Base-by-base conservation (phyloP, 2,329 filamentous ascomycete genomes). In the Emmonsiellopsis sp. region DNA sequence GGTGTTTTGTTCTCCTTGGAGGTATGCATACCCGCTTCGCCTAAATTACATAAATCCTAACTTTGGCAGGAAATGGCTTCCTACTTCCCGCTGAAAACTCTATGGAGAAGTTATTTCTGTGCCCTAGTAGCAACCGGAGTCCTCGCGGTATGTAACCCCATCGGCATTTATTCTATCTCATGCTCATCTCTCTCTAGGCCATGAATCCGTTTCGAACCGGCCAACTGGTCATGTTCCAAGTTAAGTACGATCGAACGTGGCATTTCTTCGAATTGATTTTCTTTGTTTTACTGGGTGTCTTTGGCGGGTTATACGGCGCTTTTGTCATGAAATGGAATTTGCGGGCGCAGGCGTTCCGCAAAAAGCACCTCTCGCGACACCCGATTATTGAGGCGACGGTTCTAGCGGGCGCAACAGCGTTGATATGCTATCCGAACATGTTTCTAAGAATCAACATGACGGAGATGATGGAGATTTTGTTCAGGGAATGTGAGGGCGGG, bases 251-350 rank as follows among this genome's bases (percentile, higher is more conserved):
- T 69, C 86, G 92, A 42, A 86, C 87, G 42, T 98, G 93, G 93
- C 93, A 98, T 72, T 95, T 95, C 64, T 98, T 98, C 65, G 93
- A 98, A 68, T 78, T 93, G 3, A 71, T 95, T 31, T 97, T 97
- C 66, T 98, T 95, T 70, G 80, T 95, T 59, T 76, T 95, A 51
- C 83, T 98, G 57, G 93, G 93, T 46, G 79, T 93, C 32, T 97
- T 98, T 62, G 93, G 93, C 42, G 93, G 93, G 5, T 77, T 97
- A 2, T 98, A 98, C 61, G 93, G 93, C 53, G 92, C 92, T 11
- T 89, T 97, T 62, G 90, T 97, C 54, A 98, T 97, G 68, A 95
- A 96, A 67, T 96, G 92, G 89, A 96, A 98, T 67, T 73, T 98
- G 45, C 83, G 88, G 53, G 87, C 85, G 36, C 90, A 96, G 68